Evolutionary conservation across 1,284 basidiomycete genomes (phyloP).

Genomic region (Meripilus lineatus): DNA sequence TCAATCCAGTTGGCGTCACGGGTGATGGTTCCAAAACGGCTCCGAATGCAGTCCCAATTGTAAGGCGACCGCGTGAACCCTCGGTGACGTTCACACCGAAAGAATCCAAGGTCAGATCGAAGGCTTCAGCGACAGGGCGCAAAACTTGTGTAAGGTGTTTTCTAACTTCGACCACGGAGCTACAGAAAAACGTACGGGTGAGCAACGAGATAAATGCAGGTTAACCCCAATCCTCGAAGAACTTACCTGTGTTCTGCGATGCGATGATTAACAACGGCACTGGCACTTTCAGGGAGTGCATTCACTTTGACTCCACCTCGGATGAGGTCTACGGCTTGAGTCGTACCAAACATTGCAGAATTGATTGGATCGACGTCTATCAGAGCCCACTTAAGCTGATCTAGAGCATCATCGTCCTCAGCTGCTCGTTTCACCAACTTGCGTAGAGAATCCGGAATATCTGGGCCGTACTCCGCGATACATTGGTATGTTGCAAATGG

Average conservation of each 20-base stretch:
- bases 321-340: constrained; percentile 58
- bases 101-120: constrained; percentile 42
- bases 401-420: no score
- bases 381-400: no score
- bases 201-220: constrained; percentile 9
- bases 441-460: constrained; percentile 34
- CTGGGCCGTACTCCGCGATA: constrained; percentile 40
- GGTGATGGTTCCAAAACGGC: constrained; percentile 51
- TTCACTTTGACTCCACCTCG: constrained; percentile 59
- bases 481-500: constrained; percentile 42
- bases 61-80: constrained; percentile 30
- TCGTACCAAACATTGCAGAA: constrained; percentile 37
- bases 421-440: no score
- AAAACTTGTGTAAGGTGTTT: constrained; percentile 38
- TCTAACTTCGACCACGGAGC: constrained; percentile 39
- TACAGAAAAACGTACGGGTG: constrained; percentile 32
- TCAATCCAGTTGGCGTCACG: constrained; percentile 39
- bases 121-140: constrained; percentile 34
- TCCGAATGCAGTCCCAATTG: constrained; percentile 38
- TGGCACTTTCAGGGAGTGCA: constrained; percentile 51
- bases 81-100: constrained; percentile 34
- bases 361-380: no score
- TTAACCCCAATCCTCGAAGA: not conserved
- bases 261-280: constrained; percentile 50
- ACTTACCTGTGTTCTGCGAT: constrained; percentile 40